These are phyloP conservation scores for Wickerhamomyces kurtzmanii DNA, from an alignment of 805 yeast species.

Conservation along the genomic window DNA sequence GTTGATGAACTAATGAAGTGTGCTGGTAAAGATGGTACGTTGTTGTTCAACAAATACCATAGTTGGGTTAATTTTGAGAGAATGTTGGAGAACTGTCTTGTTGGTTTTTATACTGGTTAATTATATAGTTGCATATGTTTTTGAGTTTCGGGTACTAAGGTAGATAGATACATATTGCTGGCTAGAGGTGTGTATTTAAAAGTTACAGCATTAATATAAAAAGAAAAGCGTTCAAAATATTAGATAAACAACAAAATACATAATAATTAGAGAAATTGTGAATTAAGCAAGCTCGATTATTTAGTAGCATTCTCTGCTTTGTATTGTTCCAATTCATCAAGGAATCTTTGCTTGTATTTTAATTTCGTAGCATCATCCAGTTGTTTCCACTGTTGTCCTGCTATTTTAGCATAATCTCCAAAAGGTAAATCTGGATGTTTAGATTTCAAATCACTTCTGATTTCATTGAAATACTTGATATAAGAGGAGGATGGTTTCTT, in stretches of 20 bases:
- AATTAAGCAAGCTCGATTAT: too few species aligned
- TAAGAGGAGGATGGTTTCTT: constrained; percentile 28
- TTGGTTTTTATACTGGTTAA: constrained; percentile 38
- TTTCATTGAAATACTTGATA: constrained; percentile 22
- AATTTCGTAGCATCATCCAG: constrained; percentile 1
- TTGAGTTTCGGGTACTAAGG: too few species aligned
- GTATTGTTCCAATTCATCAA: too few species aligned
- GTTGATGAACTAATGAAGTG: constrained; percentile 62
- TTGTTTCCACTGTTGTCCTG: constrained; percentile 10
- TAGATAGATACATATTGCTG: too few species aligned
- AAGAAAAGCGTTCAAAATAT: too few species aligned
- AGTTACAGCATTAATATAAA: too few species aligned
- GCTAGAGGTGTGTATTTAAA: too few species aligned
- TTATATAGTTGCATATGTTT: too few species aligned
- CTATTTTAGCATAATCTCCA: constrained; percentile 22
- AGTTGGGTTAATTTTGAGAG: constrained; percentile 81
- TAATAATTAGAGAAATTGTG: too few species aligned
- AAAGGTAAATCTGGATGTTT: constrained; percentile 22
- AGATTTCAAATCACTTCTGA: constrained; percentile 19
- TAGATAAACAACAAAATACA: too few species aligned
- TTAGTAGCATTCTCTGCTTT: too few species aligned
- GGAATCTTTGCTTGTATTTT: too few species aligned
- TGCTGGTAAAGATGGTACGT: constrained; percentile 81
- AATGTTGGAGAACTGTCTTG: constrained; percentile 65
- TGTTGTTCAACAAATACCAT: constrained; percentile 62